Percentiles rank a stretch among this genome's conserved stretches.
Conservation (phyloP, 2,329 filamentous ascomycete species). For the Venturiaceae sp. region DNA sequence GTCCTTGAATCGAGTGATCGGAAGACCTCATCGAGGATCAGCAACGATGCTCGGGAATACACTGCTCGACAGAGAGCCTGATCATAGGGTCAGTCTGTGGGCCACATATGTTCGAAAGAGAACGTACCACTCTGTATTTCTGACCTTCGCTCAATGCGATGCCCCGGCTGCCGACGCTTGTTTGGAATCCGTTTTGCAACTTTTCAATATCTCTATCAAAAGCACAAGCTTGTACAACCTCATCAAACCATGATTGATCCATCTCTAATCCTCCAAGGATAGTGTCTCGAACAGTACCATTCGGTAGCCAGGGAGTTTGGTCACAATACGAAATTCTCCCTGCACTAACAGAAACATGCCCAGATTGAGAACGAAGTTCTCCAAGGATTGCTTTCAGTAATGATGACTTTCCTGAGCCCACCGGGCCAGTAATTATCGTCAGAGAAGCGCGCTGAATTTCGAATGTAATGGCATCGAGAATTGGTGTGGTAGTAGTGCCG, state of each 20-base stretch:
- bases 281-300: not conserved
- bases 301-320: constrained; percentile 15
- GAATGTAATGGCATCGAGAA: not conserved
- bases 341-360: constrained; percentile 3
- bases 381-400: constrained; percentile 14
- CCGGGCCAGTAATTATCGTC: constrained; percentile 13
- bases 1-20: constrained; percentile 3
- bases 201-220: not conserved
- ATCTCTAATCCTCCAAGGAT: not conserved
- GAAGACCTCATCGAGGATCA: constrained; percentile 1
- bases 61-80: not conserved
- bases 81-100: not conserved
- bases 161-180: not conserved
- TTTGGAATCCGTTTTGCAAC: not conserved
- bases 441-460: constrained; percentile 1
- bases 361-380: constrained; percentile 10
- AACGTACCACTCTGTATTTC: not conserved
- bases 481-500: not conserved
- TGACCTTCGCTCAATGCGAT: not conserved
- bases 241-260: not conserved
- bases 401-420: constrained; percentile 16
- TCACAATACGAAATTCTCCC: constrained; percentile 12
- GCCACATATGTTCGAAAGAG: not conserved
- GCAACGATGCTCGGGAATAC: not conserved
- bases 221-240: not conserved